Evolutionary conservation across 352 stramenopile species (phyloP).

Genomic region (Paralagenidium karlingii): DNA sequence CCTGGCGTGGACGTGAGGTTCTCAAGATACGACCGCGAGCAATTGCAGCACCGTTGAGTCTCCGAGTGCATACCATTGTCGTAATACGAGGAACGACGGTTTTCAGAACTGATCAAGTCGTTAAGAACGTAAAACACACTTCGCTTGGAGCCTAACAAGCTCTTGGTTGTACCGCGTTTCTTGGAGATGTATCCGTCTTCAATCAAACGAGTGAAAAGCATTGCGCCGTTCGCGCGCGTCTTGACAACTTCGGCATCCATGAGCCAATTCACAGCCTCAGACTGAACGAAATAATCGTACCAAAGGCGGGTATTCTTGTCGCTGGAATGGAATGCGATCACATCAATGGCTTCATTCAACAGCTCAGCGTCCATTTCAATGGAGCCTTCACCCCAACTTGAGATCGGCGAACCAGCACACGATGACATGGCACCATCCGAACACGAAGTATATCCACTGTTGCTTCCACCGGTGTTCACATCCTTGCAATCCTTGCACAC

Average conservation of each 20-base stretch:
- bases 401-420: slow-evolving; percentile 10
- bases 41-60: slow-evolving; percentile 74
- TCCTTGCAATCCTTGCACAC: slow-evolving; percentile 58
- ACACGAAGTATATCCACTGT: too few species aligned
- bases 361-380: slow-evolving; percentile 38
- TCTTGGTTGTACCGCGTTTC: slow-evolving; percentile 49
- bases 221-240: slow-evolving; percentile 33
- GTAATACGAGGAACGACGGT: slow-evolving; percentile 13
- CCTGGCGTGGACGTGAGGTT: slow-evolving; percentile 33
- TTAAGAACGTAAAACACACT: slow-evolving; percentile 57
- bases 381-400: too few species aligned
- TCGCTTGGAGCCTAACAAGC: slow-evolving; percentile 25
- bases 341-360: slow-evolving; percentile 40
- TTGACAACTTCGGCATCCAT: slow-evolving; percentile 48
- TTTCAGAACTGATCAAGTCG: too few species aligned
- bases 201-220: slow-evolving; percentile 53
- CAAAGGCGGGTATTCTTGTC: slow-evolving; percentile 59
- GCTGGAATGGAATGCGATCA: slow-evolving; percentile 43
- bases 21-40: slow-evolving; percentile 57
- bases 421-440: slow-evolving; percentile 2
- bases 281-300: slow-evolving; percentile 81
- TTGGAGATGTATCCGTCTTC: slow-evolving; percentile 55
- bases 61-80: slow-evolving; percentile 52
- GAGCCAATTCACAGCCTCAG: slow-evolving; percentile 74
- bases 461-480: too few species aligned